A percentile compares a stretch with the other conserved stretches of the same genome.
These are phyloP conservation scores for Pseudozyma pruni DNA, from an alignment of 1,284 basidiomycete species.

Conservation along the genomic window DNA sequence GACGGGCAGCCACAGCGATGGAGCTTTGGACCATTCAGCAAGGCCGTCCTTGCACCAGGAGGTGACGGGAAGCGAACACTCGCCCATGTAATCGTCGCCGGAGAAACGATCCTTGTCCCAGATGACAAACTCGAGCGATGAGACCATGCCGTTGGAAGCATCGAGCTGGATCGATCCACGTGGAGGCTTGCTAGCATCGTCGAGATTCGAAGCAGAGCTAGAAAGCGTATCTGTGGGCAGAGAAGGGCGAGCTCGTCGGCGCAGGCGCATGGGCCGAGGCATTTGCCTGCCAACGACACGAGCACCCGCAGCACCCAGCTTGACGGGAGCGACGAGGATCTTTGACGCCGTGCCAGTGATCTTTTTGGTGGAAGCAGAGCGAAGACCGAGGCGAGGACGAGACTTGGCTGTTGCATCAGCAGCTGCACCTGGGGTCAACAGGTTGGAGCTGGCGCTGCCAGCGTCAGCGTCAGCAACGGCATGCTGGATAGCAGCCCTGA, in stretches of 20 bases:
- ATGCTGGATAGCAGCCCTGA: constrained; percentile 31
- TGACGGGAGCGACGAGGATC: constrained; percentile 54
- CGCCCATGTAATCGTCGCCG: constrained; percentile 92
- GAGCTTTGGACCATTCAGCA: constrained; percentile 38
- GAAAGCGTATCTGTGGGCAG: constrained; percentile 3
- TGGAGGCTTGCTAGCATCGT: constrained; percentile 17
- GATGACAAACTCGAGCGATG: constrained; percentile 79
- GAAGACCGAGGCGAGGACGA: constrained; percentile 26
- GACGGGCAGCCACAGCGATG: constrained; percentile 52
- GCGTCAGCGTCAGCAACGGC: constrained; percentile 7
- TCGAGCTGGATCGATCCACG: constrained; percentile 50
- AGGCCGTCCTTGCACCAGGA: constrained; percentile 77
- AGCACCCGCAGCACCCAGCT: constrained; percentile 53
- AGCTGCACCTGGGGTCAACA: constrained; percentile 1
- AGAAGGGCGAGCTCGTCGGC: constrained; percentile 15
- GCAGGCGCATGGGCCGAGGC: constrained; percentile 54
- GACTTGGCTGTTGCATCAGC: constrained; percentile 4
- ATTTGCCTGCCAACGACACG: constrained; percentile 52
- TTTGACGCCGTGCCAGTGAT: constrained; percentile 47
- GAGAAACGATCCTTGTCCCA: constrained; percentile 84
- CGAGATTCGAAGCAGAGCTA: constrained; percentile 3
- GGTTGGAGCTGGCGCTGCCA: neutral
- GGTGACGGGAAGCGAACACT: constrained; percentile 79
- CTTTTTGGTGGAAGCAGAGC: constrained; percentile 37
- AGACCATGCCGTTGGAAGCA: constrained; percentile 45